Conservation (phyloP, 1,139 yeast genomes). For the Yamadazyma taylorii region DNA sequence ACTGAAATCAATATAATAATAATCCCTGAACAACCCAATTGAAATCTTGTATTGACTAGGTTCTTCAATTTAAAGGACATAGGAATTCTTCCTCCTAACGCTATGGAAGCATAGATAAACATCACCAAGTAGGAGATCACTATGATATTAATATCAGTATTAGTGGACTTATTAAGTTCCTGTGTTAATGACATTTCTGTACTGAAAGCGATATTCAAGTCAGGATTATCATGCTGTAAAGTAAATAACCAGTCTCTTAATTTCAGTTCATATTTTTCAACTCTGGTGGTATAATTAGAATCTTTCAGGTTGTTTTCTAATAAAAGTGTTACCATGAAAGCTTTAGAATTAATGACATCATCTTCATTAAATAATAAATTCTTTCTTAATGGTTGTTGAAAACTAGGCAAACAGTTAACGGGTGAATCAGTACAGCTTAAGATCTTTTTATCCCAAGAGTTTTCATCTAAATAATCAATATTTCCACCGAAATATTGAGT, state of each 20-base stretch:
- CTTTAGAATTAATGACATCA: constrained; percentile 59
- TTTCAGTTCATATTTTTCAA: constrained; percentile 63
- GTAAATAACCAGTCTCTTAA: constrained; percentile 57
- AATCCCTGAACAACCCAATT: constrained; percentile 80
- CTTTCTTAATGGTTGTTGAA: constrained; percentile 85
- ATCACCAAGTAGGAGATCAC: constrained; percentile 77
- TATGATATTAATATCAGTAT: constrained; percentile 73
- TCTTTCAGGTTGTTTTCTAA: constrained; percentile 41
- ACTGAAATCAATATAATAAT: constrained; percentile 79
- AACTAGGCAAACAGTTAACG: constrained; percentile 84
- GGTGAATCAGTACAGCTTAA: constrained; percentile 72
- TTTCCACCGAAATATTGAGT: constrained; percentile 85
- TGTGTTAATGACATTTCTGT: constrained; percentile 83
- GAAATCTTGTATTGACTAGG: constrained; percentile 64
- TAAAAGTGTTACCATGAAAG: constrained; percentile 74
- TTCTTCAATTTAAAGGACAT: constrained; percentile 22
- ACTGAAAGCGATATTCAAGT: constrained; percentile 67
- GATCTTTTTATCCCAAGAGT: constrained; percentile 55
- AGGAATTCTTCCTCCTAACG: constrained; percentile 63
- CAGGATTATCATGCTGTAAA: constrained; percentile 47
- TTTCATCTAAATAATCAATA: constrained; percentile 47
- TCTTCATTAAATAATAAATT: constrained; percentile 58
- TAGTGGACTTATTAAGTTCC: constrained; percentile 79
- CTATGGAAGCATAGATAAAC: constrained; percentile 86
- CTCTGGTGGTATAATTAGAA: constrained; percentile 37